Evolutionary conservation across 2,329 filamentous ascomycete genomes (phyloP), one percentile per base, ranked within the genome.

Genomic region (Blastomyces gilchristii): DNA sequence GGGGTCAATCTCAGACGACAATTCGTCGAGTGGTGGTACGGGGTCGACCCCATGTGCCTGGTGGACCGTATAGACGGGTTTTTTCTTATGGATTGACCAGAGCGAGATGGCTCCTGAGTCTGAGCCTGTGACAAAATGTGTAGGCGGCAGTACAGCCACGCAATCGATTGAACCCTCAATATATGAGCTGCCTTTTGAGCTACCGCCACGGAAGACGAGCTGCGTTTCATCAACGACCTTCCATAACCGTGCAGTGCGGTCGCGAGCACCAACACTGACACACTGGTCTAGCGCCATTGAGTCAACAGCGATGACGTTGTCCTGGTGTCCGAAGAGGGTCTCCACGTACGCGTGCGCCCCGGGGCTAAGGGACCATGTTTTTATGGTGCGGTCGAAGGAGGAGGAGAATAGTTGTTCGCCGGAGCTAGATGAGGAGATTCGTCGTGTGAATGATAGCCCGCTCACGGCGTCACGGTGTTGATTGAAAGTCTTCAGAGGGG

Each of bases 211-310:
- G 76, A 97, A 99, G 1, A 97, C 92, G 7, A 99, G 84, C 74
- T 99, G 94, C 1, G 89, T 90, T 78, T 99, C 93, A 70, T 99
- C 94, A 4, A 90, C 86, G 1, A 99, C 92, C 76, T 97, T 97
- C 94, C 94, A 99, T 69, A 96, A 78, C 64, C 94, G 83, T 49
- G 93, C 94, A 1, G 92, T 97, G 63, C 93, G 87, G 74, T 99
- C 94, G 67, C 94, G 83, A 6, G 91, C 88, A 62, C 94, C 94
- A 22, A 96, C 94, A 65, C 88, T 94, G 64, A 97, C 83, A 73
- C 94, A 97, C 58, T 91, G 87, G 75, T 97, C 94, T 69, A 91
- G 86, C 1, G 88, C 87, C 66, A 96, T 82, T 28, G 90, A 88
- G 67, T 90, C 89, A 62, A 99, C 85, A 71, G 91, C 90, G 47